Base-by-base conservation (phyloP, 495 filamentous ascomycete genomes). In the Penicillium crystallinum region DNA sequence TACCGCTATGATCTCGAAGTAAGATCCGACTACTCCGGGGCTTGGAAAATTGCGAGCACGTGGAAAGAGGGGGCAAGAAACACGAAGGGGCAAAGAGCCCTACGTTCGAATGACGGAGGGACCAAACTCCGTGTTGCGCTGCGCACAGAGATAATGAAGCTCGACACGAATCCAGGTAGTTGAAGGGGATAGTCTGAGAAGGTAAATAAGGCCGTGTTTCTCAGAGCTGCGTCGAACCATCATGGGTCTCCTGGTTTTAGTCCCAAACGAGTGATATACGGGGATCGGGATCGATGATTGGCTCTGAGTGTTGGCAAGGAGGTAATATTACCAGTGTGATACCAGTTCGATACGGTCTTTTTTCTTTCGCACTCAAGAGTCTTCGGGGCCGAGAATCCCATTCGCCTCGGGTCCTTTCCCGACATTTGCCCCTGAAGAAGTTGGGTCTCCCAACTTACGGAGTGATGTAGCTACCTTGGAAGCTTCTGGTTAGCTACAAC, bases 21-120 rank as follows among this genome's bases (percentile, higher is more conserved):
- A 18, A 43, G 49, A 65, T 59, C 59, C 62, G 59, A 55, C 42
- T 49, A 63, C 53, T 65, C 62, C 62, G 62, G 54, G 57, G 49
- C 49, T 54, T 33, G 37, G 15, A 52, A 45, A 52, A 39, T 42
- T 53, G 56, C 50, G 56, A 18, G 58, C 62, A 63, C 62, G 62
- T 65, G 62, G 59, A 56, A 61, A 54, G 23, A 7, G 54, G 59
- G 49, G 44, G 48, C 27, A 33, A 39, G 37, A 29, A 35, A 45
- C 50, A 52, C 37, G 46, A 38, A 57, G 47, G 51, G 55, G 42
- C 38, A 36, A 33, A 44, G 34, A 35, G 41, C 53, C 53, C 57
- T 49, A 41, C 14, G 41, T 45, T 21, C 27, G 49, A 18, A 50
- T 19, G 34, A 59, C 53, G 34, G 37, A 30, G 34, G 34, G 27